phyloP scores from a whole-genome alignment of 768 basidiomycete genomes.

The Lactarius trivialis region DNA sequence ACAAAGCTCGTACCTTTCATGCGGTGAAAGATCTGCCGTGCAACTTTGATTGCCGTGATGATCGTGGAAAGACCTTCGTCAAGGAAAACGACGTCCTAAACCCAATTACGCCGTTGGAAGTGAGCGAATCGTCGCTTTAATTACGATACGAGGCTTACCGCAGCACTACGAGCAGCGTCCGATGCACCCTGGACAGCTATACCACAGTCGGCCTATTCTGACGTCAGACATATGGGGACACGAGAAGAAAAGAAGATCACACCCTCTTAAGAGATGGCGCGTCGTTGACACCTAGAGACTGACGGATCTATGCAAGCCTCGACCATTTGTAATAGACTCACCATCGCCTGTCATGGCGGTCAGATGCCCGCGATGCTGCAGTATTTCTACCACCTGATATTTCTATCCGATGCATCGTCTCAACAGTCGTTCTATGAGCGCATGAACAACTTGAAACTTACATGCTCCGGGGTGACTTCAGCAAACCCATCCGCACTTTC shows the following conservation, averaged over 20 bases:
- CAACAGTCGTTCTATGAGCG: neutral
- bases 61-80: constrained; percentile 39
- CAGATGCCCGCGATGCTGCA: constrained; percentile 37
- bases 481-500: constrained; percentile 47
- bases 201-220: constrained; percentile 29
- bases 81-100: constrained; percentile 40
- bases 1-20: constrained; percentile 33
- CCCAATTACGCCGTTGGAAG: neutral
- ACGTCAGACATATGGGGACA: neutral
- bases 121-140: neutral
- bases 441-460: constrained; percentile 18
- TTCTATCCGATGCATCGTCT: constrained; percentile 13
- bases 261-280: constrained; percentile 32
- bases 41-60: constrained; percentile 43
- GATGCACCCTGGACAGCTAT: constrained; percentile 40
- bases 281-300: constrained; percentile 26
- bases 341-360: constrained; percentile 41
- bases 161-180: constrained; percentile 37
- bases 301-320: neutral
- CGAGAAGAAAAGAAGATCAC: constrained; percentile 19
- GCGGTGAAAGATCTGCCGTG: constrained; percentile 45
- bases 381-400: constrained; percentile 34
- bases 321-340: constrained; percentile 12
- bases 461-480: constrained; percentile 45
- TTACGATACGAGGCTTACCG: constrained; percentile 16